Conservation (phyloP, 2,329 filamentous ascomycete genomes). For the Beauveria sp. region DNA sequence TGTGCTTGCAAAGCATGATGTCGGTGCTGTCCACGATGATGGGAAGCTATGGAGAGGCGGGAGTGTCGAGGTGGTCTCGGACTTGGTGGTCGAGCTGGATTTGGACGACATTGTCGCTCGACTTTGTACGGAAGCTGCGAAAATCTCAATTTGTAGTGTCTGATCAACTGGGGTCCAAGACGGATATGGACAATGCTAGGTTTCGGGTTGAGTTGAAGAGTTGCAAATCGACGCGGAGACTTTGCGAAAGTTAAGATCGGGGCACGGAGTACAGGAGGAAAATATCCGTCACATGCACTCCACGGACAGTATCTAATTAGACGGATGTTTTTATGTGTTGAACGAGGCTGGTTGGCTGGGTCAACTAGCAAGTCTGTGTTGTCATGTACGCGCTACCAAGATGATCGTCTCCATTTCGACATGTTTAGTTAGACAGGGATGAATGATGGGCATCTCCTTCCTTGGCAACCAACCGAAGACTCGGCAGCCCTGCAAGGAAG, state of each 20-base stretch:
- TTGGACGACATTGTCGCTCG: neutral
- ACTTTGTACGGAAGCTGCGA: neutral
- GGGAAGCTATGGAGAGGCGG: conserved; percentile 6
- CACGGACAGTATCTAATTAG: neutral
- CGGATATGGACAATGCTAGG: neutral
- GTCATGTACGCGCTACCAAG: conserved; percentile 1
- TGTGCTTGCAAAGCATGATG: conserved; percentile 12
- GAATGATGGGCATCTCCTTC: neutral
- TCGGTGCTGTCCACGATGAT: conserved; percentile 12
- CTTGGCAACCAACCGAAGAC: neutral
- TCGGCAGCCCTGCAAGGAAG: neutral
- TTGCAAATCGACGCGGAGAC: neutral
- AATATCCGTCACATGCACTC: neutral
- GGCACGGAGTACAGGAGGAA: neutral
- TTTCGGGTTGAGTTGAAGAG: neutral
- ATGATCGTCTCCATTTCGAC: neutral
- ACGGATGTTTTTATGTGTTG: neutral
- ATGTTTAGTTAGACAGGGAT: neutral
- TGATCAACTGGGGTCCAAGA: neutral
- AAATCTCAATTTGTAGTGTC: neutral
- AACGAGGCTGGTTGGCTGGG: neutral
- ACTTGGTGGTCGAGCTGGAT: neutral
- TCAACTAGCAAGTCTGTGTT: neutral
- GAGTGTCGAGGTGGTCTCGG: neutral
- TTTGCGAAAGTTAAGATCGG: neutral